phyloP scores from a whole-genome alignment of 257 asterid genomes.

The Gentiana macrophylla region DNA sequence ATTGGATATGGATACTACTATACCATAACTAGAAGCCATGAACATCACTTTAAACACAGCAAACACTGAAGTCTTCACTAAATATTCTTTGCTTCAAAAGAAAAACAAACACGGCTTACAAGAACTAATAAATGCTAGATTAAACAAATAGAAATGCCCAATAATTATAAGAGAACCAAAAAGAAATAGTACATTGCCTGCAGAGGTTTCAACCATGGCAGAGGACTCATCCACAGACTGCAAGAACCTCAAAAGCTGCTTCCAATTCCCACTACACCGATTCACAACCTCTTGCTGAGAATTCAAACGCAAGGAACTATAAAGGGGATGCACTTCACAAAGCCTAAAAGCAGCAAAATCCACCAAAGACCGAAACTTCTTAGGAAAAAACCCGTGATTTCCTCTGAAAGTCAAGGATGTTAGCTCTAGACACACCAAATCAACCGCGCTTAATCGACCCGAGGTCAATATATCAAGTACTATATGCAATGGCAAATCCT shows the following conservation, averaged over 20 bases:
- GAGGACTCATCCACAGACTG: constrained; percentile 68
- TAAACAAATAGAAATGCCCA: not conserved
- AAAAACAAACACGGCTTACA: not conserved
- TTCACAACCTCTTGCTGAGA: constrained; percentile 36
- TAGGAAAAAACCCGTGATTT: constrained; percentile 38
- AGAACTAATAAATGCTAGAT: too few species aligned
- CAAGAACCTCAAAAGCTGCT: constrained; percentile 64
- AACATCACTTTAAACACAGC: not conserved
- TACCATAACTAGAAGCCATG: too few species aligned
- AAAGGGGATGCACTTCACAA: constrained; percentile 43
- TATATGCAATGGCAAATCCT: constrained; percentile 66
- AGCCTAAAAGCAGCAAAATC: constrained; percentile 74
- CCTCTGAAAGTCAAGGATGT: constrained; percentile 44
- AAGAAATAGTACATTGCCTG: constrained; percentile 71
- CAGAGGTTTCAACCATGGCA: constrained; percentile 52
- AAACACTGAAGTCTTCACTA: not conserved
- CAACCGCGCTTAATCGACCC: constrained; percentile 51
- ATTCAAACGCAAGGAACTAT: constrained; percentile 29
- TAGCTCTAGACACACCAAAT: constrained; percentile 58
- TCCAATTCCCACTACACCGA: constrained; percentile 63
- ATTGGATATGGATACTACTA: too few species aligned
- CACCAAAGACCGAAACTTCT: constrained; percentile 47
- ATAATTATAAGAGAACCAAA: not conserved
- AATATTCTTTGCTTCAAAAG: not conserved
- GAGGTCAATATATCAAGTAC: constrained; percentile 56